A percentile compares a stretch with the other conserved stretches of the same genome.
Conservation (phyloP, 2,329 filamentous ascomycete species). For the Fusarium mundagurra region DNA sequence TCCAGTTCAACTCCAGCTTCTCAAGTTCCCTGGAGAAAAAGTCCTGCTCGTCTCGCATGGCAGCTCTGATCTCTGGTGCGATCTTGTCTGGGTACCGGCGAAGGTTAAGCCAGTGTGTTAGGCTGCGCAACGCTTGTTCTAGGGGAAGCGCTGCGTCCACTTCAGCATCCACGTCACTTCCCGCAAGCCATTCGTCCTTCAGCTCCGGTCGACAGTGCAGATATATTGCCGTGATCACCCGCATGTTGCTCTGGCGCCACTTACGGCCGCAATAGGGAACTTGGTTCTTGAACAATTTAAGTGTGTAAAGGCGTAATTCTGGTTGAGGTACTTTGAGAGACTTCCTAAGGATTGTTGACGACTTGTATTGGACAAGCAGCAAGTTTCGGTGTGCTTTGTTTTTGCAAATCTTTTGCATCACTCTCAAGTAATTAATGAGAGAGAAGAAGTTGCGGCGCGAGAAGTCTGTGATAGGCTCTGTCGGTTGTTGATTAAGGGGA, state of each 20-base stretch:
- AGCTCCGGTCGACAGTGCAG: slow-evolving; percentile 92
- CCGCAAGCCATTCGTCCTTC: slow-evolving; percentile 93
- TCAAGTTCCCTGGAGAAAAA: slow-evolving; percentile 84
- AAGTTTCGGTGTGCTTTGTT: slow-evolving; percentile 95
- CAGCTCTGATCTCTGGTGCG: slow-evolving; percentile 64
- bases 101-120: slow-evolving; percentile 96
- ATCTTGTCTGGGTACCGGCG: slow-evolving; percentile 83
- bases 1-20: slow-evolving; percentile 69
- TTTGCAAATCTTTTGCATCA: slow-evolving; percentile 98
- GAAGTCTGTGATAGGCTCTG: slow-evolving; percentile 85
- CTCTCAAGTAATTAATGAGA: slow-evolving; percentile 91
- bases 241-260: slow-evolving; percentile 98
- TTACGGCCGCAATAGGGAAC: slow-evolving; percentile 98
- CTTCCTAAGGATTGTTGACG: slow-evolving; percentile 89
- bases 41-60: slow-evolving; percentile 77
- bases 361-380: slow-evolving; percentile 95
- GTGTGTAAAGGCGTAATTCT: slow-evolving; percentile 87
- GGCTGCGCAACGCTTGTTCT: slow-evolving; percentile 86
- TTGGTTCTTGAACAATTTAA: slow-evolving; percentile 98
- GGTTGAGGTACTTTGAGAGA: slow-evolving; percentile 90
- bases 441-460: slow-evolving; percentile 96
- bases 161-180: slow-evolving; percentile 90
- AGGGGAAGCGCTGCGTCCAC: slow-evolving; percentile 92
- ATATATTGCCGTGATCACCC: slow-evolving; percentile 96
- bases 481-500: slow-evolving; percentile 75